phyloP scores from a whole-genome alignment of 495 filamentous ascomycete genomes.

The Penicillium parvum region DNA sequence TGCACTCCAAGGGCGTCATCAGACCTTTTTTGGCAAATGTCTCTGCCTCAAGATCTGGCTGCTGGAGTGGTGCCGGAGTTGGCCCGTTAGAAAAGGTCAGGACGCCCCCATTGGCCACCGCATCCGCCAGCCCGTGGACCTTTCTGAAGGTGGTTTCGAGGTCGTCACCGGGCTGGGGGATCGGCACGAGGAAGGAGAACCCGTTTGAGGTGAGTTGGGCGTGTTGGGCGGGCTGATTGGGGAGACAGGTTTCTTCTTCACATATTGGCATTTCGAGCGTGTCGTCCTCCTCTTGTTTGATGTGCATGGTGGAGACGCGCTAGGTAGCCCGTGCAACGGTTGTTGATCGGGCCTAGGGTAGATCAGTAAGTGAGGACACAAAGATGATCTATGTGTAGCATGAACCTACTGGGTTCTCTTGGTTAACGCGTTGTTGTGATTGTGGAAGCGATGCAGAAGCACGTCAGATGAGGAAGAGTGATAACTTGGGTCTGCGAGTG shows the following conservation, averaged over 20 bases:
- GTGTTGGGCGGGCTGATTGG: neutral
- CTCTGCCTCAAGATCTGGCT: conserved; percentile 12
- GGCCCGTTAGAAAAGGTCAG: conserved; percentile 18
- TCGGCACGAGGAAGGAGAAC: conserved; percentile 14
- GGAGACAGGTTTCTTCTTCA: neutral
- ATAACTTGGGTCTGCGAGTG: too few relatives aligned
- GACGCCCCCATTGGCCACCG: conserved; percentile 14
- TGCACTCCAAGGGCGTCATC: conserved; percentile 17
- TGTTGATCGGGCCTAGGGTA: too few relatives aligned
- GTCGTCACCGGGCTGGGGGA: conserved; percentile 18
- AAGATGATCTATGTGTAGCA: too few relatives aligned
- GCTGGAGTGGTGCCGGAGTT: conserved; percentile 6
- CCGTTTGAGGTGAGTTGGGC: neutral
- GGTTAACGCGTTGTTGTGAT: too few relatives aligned
- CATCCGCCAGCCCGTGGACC: conserved; percentile 17
- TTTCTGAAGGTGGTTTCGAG: conserved; percentile 23
- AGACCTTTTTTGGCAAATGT: conserved; percentile 14
- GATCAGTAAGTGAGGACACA: too few relatives aligned
- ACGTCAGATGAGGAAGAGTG: too few relatives aligned
- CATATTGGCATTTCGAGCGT: too few relatives aligned
- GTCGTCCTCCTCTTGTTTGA: too few relatives aligned
- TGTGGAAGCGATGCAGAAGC: too few relatives aligned
- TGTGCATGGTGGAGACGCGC: too few relatives aligned
- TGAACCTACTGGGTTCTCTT: too few relatives aligned
- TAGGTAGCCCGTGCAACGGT: too few relatives aligned